These are phyloP conservation scores for Amylostereum chailletii DNA, from an alignment of 1,284 basidiomycete species.

Conservation along the genomic window DNA sequence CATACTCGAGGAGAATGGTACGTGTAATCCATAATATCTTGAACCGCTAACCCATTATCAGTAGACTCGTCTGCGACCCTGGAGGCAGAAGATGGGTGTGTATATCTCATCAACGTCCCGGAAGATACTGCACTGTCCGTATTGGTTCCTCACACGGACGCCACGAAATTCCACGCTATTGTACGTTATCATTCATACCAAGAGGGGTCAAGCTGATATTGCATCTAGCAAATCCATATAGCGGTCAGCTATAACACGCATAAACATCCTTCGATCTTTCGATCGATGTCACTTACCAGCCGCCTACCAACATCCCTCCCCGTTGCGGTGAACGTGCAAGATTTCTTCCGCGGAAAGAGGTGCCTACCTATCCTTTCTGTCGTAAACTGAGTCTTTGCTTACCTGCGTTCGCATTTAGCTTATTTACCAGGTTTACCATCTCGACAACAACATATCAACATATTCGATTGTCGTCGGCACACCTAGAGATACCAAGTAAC, in stretches of 20 bases:
- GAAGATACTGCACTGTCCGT: conserved; percentile 37
- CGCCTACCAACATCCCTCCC: conserved; percentile 60
- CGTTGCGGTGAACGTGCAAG: conserved; percentile 76
- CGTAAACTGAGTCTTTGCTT: background rate
- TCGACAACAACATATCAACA: conserved; percentile 66
- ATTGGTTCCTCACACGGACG: conserved; percentile 54
- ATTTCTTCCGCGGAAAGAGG: conserved; percentile 67
- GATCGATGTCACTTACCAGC: conserved; percentile 44
- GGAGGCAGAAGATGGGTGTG: conserved; percentile 29
- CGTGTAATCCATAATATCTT: conserved; percentile 1
- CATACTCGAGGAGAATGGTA: conserved; percentile 30
- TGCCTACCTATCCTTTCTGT: conserved; percentile 2
- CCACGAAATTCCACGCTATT: conserved; percentile 44
- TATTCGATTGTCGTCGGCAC: conserved; percentile 55
- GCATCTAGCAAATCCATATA: conserved; percentile 49
- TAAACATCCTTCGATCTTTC: conserved; percentile 39
- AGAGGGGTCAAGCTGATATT: background rate
- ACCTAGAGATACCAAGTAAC: conserved; percentile 33
- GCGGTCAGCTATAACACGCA: conserved; percentile 55
- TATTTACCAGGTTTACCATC: conserved; percentile 76
- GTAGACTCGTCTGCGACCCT: conserved; percentile 14
- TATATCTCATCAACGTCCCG: conserved; percentile 40
- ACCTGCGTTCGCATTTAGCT: conserved; percentile 27
- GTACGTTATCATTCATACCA: conserved; percentile 23
- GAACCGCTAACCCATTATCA: background rate